Evolutionary conservation across 768 basidiomycete species (phyloP).

Genomic region (Steccherinum ochraceum): DNA sequence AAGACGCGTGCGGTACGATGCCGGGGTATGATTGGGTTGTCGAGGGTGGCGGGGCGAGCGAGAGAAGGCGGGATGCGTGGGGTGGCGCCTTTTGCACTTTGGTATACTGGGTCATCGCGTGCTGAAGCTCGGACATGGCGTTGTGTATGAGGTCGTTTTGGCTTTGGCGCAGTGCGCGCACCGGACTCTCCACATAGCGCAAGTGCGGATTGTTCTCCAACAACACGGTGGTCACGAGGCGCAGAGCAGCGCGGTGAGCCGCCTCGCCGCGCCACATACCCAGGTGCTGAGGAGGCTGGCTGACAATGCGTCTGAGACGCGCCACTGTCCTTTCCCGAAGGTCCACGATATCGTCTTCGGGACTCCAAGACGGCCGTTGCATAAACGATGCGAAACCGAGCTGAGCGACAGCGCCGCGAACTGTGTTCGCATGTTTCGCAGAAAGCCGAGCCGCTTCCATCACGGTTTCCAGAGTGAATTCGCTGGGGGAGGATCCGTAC

Average conservation of each 20-base stretch:
- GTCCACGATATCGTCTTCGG: constrained; percentile 6
- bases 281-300: constrained; percentile 23
- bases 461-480: constrained; percentile 50
- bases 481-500: constrained; percentile 52
- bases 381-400: constrained; percentile 41
- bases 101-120: background rate
- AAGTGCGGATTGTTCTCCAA: constrained; percentile 51
- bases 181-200: constrained; percentile 28
- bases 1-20: constrained; percentile 42
- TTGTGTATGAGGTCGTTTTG: background rate
- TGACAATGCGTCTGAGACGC: constrained; percentile 17
- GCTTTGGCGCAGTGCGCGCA: constrained; percentile 24
- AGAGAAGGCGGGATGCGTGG: constrained; percentile 11
- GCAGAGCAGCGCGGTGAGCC: constrained; percentile 22
- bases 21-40: constrained; percentile 24
- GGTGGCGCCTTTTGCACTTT: constrained; percentile 2
- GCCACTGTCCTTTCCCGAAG: constrained; percentile 15
- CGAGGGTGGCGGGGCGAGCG: constrained; percentile 1
- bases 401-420: constrained; percentile 43
- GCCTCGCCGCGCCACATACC: constrained; percentile 23
- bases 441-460: constrained; percentile 55
- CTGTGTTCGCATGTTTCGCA: constrained; percentile 42
- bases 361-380: constrained; percentile 30
- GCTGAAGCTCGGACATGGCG: background rate
- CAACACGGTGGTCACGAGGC: constrained; percentile 12